These are phyloP conservation scores for Penicillium hordei DNA, from an alignment of 2,329 filamentous ascomycete genomes.

Conservation along the genomic window DNA sequence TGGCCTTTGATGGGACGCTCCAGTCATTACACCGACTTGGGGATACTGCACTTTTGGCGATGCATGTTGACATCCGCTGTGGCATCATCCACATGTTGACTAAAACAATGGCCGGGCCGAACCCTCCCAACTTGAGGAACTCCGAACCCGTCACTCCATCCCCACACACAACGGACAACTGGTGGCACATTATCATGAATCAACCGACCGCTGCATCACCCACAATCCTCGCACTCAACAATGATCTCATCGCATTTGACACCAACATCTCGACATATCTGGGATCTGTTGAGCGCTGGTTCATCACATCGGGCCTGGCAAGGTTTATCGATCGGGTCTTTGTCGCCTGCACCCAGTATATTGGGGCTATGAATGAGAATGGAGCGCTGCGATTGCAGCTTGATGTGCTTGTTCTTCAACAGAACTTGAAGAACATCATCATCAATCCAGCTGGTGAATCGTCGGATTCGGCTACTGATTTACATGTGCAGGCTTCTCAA, in stretches of 20 bases:
- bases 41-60: constrained; percentile 72
- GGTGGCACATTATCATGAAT: constrained; percentile 45
- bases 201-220: constrained; percentile 53
- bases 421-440: constrained; percentile 90
- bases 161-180: constrained; percentile 71
- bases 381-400: constrained; percentile 87
- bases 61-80: constrained; percentile 86
- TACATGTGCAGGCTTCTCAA: constrained; percentile 16
- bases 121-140: constrained; percentile 41
- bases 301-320: constrained; percentile 74
- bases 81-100: constrained; percentile 78
- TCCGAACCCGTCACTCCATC: constrained; percentile 49
- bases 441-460: constrained; percentile 29
- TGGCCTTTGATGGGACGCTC: constrained; percentile 83
- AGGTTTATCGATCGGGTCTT: constrained; percentile 77
- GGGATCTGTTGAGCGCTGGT: constrained; percentile 67
- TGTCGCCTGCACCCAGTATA: constrained; percentile 67
- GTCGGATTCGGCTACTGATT: constrained; percentile 2
- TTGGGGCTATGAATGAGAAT: constrained; percentile 78
- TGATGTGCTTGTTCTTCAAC: constrained; percentile 91
- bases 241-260: constrained; percentile 81
- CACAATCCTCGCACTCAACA: constrained; percentile 77
- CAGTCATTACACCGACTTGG: constrained; percentile 80
- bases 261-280: constrained; percentile 75
- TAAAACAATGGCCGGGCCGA: constrained; percentile 60